Evolutionary conservation across 176 grass and related monocot species (phyloP).

Genomic region (Phoenix dactylifera): DNA sequence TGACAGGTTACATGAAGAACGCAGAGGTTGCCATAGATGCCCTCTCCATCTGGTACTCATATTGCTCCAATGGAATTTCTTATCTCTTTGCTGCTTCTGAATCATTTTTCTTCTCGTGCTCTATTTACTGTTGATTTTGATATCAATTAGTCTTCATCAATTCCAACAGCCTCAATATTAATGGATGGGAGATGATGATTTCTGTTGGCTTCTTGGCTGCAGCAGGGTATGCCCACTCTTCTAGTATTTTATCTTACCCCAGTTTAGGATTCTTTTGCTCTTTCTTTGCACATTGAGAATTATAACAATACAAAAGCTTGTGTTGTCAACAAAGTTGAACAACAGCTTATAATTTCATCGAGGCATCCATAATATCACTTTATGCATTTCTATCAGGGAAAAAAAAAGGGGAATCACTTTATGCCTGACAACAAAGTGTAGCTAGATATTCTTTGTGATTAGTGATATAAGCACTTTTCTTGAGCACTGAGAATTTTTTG

Average conservation of each 20-base stretch:
- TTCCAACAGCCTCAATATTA: constrained; percentile 71
- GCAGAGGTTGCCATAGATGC: constrained; percentile 76
- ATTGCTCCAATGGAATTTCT: background rate
- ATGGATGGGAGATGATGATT: constrained; percentile 97
- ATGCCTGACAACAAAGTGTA: too few species aligned
- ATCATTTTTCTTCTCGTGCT: background rate
- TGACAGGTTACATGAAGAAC: constrained; percentile 76
- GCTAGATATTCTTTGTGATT: too few species aligned
- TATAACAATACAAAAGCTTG: too few species aligned
- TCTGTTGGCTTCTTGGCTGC: constrained; percentile 58
- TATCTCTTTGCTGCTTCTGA: background rate
- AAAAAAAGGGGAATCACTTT: too few species aligned
- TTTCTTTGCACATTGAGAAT: too few species aligned
- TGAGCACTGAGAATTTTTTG: too few species aligned
- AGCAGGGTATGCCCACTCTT: constrained; percentile 36
- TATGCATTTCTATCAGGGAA: too few species aligned
- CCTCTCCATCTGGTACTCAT: constrained; percentile 77
- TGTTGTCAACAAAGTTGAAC: too few species aligned
- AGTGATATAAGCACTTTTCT: too few species aligned
- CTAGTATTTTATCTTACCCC: background rate
- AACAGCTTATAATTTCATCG: too few species aligned
- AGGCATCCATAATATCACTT: too few species aligned
- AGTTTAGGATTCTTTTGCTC: background rate
- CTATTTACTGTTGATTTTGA: constrained; percentile 1
- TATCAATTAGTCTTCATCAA: background rate